Conservation (phyloP, 2,329 filamentous ascomycete genomes). For the Thelonectria blattea region DNA sequence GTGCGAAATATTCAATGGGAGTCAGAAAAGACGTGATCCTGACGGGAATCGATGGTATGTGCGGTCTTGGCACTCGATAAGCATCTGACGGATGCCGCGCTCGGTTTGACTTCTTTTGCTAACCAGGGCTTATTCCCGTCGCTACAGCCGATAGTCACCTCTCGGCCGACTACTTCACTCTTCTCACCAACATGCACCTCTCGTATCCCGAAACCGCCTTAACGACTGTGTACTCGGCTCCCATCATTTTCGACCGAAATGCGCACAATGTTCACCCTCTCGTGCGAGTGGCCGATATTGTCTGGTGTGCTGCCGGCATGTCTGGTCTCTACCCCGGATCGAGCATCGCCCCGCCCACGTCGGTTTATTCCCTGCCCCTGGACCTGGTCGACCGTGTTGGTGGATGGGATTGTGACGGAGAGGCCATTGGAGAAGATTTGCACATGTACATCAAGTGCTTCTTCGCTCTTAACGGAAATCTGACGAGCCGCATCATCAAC, state of each 20-base stretch:
- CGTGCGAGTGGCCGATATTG: constrained; percentile 73
- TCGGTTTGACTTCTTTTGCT: constrained; percentile 4
- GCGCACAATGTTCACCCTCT: constrained; percentile 70
- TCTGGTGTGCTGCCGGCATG: constrained; percentile 74
- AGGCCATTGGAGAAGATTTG: constrained; percentile 76
- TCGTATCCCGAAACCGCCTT: constrained; percentile 63
- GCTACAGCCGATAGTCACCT: constrained; percentile 72
- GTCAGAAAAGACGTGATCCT: constrained; percentile 67
- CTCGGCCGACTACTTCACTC: constrained; percentile 69
- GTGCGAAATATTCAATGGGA: constrained; percentile 62
- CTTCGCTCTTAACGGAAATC: constrained; percentile 73
- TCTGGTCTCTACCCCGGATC: constrained; percentile 71
- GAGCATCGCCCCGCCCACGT: constrained; percentile 71
- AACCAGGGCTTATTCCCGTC: constrained; percentile 12
- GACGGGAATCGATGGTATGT: constrained; percentile 75
- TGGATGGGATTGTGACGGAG: constrained; percentile 73
- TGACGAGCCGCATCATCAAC: constrained; percentile 68
- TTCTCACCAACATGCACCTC: constrained; percentile 68
- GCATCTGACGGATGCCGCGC: constrained; percentile 5
- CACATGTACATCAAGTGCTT: constrained; percentile 84
- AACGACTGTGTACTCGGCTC: constrained; percentile 71
- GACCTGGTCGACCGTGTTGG: constrained; percentile 71
- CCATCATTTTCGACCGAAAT: constrained; percentile 77
- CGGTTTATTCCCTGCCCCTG: constrained; percentile 74
- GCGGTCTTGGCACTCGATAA: constrained; percentile 7